These are phyloP conservation scores for Kodamaea fukazawae DNA, from an alignment of 805 yeast species.

Conservation along the genomic window DNA sequence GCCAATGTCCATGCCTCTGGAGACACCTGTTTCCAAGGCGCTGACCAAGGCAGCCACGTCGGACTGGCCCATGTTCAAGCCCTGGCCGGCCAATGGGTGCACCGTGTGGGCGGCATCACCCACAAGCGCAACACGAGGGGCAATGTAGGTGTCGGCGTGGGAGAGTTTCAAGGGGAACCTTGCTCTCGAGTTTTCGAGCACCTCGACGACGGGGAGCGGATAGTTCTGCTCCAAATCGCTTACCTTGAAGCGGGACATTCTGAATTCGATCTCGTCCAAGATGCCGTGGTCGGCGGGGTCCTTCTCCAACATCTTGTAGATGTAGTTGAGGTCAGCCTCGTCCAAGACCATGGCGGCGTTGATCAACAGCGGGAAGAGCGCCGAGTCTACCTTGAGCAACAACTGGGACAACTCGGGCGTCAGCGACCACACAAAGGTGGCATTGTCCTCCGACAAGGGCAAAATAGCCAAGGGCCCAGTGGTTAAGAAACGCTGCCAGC, in stretches of 20 bases:
- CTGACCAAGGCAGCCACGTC: slow-evolving; percentile 73
- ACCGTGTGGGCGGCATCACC: slow-evolving; percentile 99
- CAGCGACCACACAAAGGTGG: slow-evolving; percentile 93
- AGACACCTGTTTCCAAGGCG: slow-evolving; percentile 67
- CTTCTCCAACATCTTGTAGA: slow-evolving; percentile 45
- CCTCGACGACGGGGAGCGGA: slow-evolving; percentile 64
- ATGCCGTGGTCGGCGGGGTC: slow-evolving; percentile 47
- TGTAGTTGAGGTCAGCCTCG: slow-evolving; percentile 70
- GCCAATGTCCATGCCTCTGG: slow-evolving; percentile 88
- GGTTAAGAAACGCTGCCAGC: slow-evolving; percentile 90
- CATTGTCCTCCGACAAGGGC: slow-evolving; percentile 81
- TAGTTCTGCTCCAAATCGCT: slow-evolving; percentile 54
- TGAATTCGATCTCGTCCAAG: slow-evolving; percentile 69
- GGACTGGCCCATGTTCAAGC: slow-evolving; percentile 94
- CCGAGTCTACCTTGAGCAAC: slow-evolving; percentile 56
- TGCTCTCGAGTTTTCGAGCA: slow-evolving; percentile 69
- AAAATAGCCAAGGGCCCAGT: slow-evolving; percentile 92
- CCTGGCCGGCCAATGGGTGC: slow-evolving; percentile 97
- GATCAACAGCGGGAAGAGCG: slow-evolving; percentile 63
- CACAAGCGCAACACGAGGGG: slow-evolving; percentile 83
- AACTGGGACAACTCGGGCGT: slow-evolving; percentile 70
- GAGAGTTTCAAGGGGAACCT: slow-evolving; percentile 84
- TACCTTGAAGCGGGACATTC: slow-evolving; percentile 45
- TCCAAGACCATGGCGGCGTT: slow-evolving; percentile 86
- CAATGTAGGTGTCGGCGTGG: slow-evolving; percentile 87